phyloP scores from a whole-genome alignment of 805 yeast species.

The Starmerella stigmatis region DNA sequence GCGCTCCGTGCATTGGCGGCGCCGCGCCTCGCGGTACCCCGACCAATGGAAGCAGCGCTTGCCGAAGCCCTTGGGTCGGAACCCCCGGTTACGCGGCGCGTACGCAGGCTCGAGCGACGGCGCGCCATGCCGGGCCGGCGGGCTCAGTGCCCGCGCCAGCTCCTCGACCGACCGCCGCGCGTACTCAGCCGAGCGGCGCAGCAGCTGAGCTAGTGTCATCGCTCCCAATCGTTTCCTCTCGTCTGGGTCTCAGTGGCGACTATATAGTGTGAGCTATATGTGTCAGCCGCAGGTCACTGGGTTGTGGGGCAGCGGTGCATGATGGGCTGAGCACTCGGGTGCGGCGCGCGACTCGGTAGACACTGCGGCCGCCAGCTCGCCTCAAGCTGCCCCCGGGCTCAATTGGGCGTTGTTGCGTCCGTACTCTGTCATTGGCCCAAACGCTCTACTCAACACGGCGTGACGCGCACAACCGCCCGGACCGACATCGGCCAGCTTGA shows the following conservation, averaged over 20 bases:
- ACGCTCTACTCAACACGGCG: no score
- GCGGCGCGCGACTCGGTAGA: no score
- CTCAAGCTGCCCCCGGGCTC: no score
- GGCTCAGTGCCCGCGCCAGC: constrained; percentile 14
- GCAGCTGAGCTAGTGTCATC: constrained; percentile 16
- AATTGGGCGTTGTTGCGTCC: no score
- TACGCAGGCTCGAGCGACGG: constrained; percentile 20
- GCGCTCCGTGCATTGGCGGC: neutral
- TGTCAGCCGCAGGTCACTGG: constrained; percentile 3
- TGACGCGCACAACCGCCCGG: no score
- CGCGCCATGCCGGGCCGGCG: constrained; percentile 1
- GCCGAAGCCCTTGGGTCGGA: constrained; percentile 5
- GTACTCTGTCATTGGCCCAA: no score
- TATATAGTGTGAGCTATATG: neutral
- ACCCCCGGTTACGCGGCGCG: constrained; percentile 12
- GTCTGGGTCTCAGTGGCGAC: neutral
- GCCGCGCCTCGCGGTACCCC: neutral
- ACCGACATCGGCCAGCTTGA: constrained; percentile 3
- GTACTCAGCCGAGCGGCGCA: constrained; percentile 17
- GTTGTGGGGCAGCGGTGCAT: no score
- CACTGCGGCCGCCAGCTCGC: no score
- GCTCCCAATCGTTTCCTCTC: constrained; percentile 5
- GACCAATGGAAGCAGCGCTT: constrained; percentile 4
- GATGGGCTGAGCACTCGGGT: no score
- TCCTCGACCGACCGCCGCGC: constrained; percentile 18